A percentile compares a stretch with the other conserved stretches of the same genome.
These are phyloP conservation scores for Pezicula carpinea DNA, from an alignment of 2,329 filamentous ascomycete genomes.

Conservation along the genomic window DNA sequence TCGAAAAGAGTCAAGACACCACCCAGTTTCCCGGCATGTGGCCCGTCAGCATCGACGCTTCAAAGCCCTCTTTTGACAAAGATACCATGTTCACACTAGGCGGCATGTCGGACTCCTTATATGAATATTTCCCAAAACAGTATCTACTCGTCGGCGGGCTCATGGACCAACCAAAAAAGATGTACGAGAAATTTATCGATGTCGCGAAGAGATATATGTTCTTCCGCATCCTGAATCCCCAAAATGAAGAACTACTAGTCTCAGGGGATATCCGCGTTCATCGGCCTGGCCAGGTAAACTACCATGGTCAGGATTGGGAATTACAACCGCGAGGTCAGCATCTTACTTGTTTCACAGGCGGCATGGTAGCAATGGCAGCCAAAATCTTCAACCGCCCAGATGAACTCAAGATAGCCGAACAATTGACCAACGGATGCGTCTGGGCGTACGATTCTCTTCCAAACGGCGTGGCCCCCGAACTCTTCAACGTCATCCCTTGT, in stretches of 20 bases:
- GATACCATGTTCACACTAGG: conserved; percentile 52
- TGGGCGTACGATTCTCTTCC: conserved; percentile 55
- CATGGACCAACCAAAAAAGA: conserved; percentile 41
- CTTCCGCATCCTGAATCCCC: conserved; percentile 38
- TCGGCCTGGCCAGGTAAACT: neutral
- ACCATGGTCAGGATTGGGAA: conserved; percentile 25
- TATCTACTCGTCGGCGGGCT: conserved; percentile 62
- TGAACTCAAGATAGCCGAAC: conserved; percentile 51
- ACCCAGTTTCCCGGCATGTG: conserved; percentile 59
- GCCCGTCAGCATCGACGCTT: conserved; percentile 48
- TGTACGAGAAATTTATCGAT: conserved; percentile 42
- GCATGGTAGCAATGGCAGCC: conserved; percentile 64
- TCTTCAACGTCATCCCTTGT: conserved; percentile 34
- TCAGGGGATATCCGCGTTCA: conserved; percentile 39
- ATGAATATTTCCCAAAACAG: conserved; percentile 64
- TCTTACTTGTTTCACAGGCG: conserved; percentile 67
- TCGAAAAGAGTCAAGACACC: conserved; percentile 47
- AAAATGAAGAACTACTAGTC: conserved; percentile 36
- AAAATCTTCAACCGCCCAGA: conserved; percentile 51
- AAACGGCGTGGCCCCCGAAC: conserved; percentile 58
- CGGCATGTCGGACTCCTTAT: conserved; percentile 52
- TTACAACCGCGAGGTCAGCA: conserved; percentile 47
- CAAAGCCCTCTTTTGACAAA: conserved; percentile 51
- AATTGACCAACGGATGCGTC: conserved; percentile 58
- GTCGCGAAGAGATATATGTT: conserved; percentile 42